Evolutionary conservation across 306 rosid genomes (phyloP), one percentile per base, ranked within the genome.

Genomic region (Vigna nakashimae): DNA sequence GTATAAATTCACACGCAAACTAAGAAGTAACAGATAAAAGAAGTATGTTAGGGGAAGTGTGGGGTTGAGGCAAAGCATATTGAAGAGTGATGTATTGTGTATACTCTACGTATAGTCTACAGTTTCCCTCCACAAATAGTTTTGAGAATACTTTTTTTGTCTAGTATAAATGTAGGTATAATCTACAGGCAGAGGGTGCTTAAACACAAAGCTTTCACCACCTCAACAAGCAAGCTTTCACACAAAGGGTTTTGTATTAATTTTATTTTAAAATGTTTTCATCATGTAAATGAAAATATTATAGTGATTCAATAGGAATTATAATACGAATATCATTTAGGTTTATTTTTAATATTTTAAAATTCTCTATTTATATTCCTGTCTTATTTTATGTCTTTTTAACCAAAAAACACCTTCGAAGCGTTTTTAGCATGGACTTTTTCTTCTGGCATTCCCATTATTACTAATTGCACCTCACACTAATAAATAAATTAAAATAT

Each of bases 31-130:
- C 38, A 26, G 72, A 69, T 68, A 69, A 81, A 34, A 75, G 50
- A 11, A 51, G 48, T 42, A 42, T 36, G 80, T 68, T 51, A 13
- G 59, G 40, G 58, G 7, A 69, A 52, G 82, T 42, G 83, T 80
- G 56, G 55, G 80, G 82, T 53, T 63, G 73, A 76, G 78, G 85
- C 78, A 76, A 82, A 67, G 85, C 63, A 76, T 82, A 76, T 82
- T 63, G 13, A 60, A 74, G 65, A 67, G 13, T 69, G 4, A 30
- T 63, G 75, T 71, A 76, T 69, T 26, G 75, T 22, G 82, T 76
- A 75, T 75, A 81, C 72, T 75, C 57, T 75, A 9, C 72, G 77
- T 81, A 75, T 69, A 74, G 10, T 18, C 28, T 59, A 75, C 69
- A 60, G 72, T 67, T 74, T 53, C 30, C 46, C 16, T 28, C n/a